Evolutionary conservation across 495 filamentous ascomycete genomes (phyloP).

Genomic region (Aspergillus hancockii): DNA sequence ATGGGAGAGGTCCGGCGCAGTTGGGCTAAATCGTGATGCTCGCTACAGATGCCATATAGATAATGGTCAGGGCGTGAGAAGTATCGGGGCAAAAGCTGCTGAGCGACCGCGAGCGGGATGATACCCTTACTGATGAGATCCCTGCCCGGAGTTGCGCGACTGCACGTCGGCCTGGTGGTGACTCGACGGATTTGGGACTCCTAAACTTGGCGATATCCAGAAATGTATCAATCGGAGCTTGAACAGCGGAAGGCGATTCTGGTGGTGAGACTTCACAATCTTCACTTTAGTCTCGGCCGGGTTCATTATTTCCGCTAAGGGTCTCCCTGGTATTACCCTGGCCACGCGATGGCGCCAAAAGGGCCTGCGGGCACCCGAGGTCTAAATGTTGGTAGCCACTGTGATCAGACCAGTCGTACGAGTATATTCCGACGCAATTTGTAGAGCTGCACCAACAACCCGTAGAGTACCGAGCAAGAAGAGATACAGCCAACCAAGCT

Average conservation of each 20-base stretch:
- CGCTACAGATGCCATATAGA: conserved; percentile 41
- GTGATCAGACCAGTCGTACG: too few species aligned
- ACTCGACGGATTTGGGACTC: conserved; percentile 25
- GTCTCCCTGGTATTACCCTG: too few species aligned
- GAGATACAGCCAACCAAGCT: too few species aligned
- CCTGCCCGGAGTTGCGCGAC: conserved; percentile 19
- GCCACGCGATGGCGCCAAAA: background rate
- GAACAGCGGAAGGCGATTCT: conserved; percentile 32
- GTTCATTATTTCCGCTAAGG: too few species aligned
- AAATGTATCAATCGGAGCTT: conserved; percentile 42
- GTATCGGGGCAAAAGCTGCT: conserved; percentile 38
- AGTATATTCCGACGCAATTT: too few species aligned
- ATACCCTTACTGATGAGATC: conserved; percentile 43
- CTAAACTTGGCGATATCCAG: conserved; percentile 31
- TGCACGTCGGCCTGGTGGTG: conserved; percentile 23
- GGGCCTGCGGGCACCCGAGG: conserved; percentile 9
- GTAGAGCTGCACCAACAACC: too few species aligned
- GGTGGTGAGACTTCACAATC: conserved; percentile 33
- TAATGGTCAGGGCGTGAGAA: conserved; percentile 44
- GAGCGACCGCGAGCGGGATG: conserved; percentile 34
- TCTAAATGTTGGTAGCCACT: conserved; percentile 16
- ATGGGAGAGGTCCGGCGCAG: conserved; percentile 34
- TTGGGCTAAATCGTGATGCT: conserved; percentile 31
- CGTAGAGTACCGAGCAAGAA: too few species aligned
- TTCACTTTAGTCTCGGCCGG: conserved; percentile 9